Evolutionary conservation across 163 green algal species (phyloP), one percentile per base, ranked within the genome.

Genomic region (Trebouxiophyceae sp.): DNA sequence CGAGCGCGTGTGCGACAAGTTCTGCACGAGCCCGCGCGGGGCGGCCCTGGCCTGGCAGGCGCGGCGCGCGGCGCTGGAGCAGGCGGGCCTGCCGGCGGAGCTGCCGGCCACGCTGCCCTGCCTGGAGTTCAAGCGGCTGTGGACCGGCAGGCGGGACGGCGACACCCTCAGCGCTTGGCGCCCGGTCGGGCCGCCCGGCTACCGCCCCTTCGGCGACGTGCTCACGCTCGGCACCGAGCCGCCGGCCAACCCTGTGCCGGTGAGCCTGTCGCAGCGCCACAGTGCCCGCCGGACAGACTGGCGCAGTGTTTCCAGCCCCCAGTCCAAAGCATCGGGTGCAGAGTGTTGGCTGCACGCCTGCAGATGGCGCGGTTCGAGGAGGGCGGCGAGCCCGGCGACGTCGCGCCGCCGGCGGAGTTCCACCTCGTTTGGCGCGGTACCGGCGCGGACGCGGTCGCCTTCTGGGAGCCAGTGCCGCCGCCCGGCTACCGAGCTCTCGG

Each of bases 381-480:
- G 44, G 34, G 26, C 56, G 32, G 61, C 50, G 59, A 7, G 57
- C 31, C 8, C 72, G 47, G 30, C 28, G 4, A 65, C 68, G 0
- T 63, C 57, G 33, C 55, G 54, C 5, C 39, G 39, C 81, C 83
- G 0, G 50, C 45, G 27, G 77, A 83, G 29, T 88, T 77, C 55
- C 73, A 78, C 19, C 80, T 94, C 16, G 67, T 93, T 26, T 94
- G 83, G 80, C 77, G 87, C 6, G 72, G 83, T 65, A 82, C 76
- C 30, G 76, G 77, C 12, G 33, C 20, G 24, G 68, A 62, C 0
- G 58, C 72, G 0, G 68, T 94, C 4, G 89, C 81, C 0, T 62
- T 95, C 30, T 96, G 89, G 89, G 71, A 83, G 66, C 87, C 89
- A 0, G 65, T 92, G 22, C 56, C 87, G n/a, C 85, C 82, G 0